Evolutionary conservation across 805 yeast genomes (phyloP).

Genomic region (Priceomyces fermenticarens): DNA sequence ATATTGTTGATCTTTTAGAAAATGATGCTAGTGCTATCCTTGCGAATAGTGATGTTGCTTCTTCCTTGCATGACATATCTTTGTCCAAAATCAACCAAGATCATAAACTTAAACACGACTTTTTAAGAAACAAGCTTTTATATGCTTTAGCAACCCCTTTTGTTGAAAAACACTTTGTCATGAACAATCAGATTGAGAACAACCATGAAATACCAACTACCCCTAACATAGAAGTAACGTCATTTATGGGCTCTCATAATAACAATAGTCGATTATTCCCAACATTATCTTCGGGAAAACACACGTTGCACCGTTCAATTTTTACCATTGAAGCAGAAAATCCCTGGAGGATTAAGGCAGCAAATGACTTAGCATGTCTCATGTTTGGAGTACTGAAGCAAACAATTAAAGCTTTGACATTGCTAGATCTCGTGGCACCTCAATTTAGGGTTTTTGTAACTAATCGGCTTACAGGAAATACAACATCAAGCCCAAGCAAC

Average conservation of each 20-base stretch:
- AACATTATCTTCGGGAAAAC: conserved; percentile 65
- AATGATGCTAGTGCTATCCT: conserved; percentile 25
- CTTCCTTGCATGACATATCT: conserved; percentile 57
- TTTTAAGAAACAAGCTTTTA: conserved; percentile 45
- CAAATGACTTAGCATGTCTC: conserved; percentile 85
- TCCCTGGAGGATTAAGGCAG: conserved; percentile 82
- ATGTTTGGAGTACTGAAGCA: conserved; percentile 77
- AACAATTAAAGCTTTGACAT: conserved; percentile 57
- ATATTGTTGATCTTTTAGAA: conserved; percentile 48
- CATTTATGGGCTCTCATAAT: conserved; percentile 5
- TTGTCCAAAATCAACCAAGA: conserved; percentile 35
- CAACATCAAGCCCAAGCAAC: conserved; percentile 14
- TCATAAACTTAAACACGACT: conserved; percentile 34
- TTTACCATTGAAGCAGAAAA: conserved; percentile 70
- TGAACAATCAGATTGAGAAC: conserved; percentile 12
- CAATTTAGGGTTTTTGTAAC: conserved; percentile 70
- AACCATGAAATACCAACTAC: conserved; percentile 32
- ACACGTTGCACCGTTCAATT: conserved; percentile 75
- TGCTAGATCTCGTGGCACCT: conserved; percentile 75
- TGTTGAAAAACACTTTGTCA: conserved; percentile 37
- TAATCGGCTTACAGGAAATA: conserved; percentile 41
- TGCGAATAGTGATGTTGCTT: conserved; percentile 41
- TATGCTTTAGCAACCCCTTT: conserved; percentile 71
- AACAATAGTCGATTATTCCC: conserved; percentile 51
- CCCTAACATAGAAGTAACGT: conserved; percentile 20